Evolutionary conservation across 2,329 filamentous ascomycete species (phyloP).

Genomic region (Xylariaceae sp.): DNA sequence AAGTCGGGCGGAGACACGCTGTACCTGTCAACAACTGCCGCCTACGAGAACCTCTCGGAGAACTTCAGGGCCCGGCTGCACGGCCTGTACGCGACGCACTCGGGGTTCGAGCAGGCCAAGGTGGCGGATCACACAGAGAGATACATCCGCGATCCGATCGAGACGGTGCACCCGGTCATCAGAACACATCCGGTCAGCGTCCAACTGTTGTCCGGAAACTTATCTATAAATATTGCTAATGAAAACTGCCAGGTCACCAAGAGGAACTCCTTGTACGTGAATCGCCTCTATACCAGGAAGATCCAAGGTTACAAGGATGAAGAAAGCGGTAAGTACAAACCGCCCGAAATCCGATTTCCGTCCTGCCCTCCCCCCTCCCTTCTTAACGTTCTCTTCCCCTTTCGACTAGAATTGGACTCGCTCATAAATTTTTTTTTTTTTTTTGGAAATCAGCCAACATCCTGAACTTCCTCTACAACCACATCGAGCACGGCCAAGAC

Average conservation of each 20-base stretch:
- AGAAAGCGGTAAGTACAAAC: constrained; percentile 6
- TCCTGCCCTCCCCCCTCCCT: no score
- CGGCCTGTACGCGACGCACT: constrained; percentile 13
- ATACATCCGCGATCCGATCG: constrained; percentile 19
- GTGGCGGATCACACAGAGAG: constrained; percentile 10
- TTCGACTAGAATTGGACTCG: no score
- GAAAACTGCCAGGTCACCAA: constrained; percentile 5
- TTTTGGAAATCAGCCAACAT: constrained; percentile 1
- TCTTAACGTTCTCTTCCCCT: no score
- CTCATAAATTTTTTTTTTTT: constrained; percentile 3
- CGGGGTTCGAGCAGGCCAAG: constrained; percentile 10
- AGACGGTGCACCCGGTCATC: constrained; percentile 20
- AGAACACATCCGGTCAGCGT: constrained; percentile 22
- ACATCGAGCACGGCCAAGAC: constrained; percentile 7
- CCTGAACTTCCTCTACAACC: constrained; percentile 7
- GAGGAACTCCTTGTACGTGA: constrained; percentile 8
- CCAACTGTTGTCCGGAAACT: constrained; percentile 6
- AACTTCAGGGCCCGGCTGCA: constrained; percentile 10
- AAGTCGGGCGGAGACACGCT: constrained; percentile 16
- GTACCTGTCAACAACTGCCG: constrained; percentile 10
- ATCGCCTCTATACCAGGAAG: constrained; percentile 4
- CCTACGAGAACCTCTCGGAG: constrained; percentile 16
- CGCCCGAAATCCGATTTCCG: no score
- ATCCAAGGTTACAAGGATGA: constrained; percentile 7
- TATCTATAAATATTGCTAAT: neutral